Conservation (phyloP, 192 early-diverging fungal genomes). For the Coemansia sp. region DNA sequence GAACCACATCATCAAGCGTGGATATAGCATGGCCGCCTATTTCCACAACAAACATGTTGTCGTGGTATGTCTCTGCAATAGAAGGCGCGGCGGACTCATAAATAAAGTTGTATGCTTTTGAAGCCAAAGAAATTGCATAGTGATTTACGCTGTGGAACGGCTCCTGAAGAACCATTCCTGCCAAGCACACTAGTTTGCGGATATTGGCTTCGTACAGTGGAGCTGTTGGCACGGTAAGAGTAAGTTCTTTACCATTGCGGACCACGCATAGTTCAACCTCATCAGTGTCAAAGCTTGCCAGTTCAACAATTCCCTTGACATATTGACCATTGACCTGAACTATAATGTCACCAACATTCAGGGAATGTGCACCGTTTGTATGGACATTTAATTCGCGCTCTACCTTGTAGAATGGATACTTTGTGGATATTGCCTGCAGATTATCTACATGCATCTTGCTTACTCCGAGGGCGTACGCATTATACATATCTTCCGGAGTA, state of each 20-base stretch:
- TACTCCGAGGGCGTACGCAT: slow-evolving; percentile 22
- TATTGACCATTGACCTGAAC: slow-evolving; percentile 14
- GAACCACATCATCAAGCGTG: slow-evolving; percentile 28
- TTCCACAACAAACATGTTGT: slow-evolving; percentile 21
- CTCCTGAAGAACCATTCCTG: slow-evolving; percentile 30
- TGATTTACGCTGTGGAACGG: slow-evolving; percentile 17
- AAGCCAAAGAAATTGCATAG: slow-evolving; percentile 10
- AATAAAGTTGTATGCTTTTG: slow-evolving; percentile 15
- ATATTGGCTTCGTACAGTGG: slow-evolving; percentile 11
- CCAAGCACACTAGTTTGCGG: slow-evolving; percentile 25
- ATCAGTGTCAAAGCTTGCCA: slow-evolving; percentile 16
- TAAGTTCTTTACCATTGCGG: slow-evolving; percentile 16
- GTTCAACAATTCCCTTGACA: slow-evolving; percentile 17
- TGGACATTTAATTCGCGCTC: slow-evolving; percentile 7
- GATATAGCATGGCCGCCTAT: slow-evolving; percentile 12
- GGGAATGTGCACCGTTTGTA: neutral
- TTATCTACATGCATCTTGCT: slow-evolving; percentile 4
- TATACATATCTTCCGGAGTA: neutral
- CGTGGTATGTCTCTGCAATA: neutral
- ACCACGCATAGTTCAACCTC: slow-evolving; percentile 26
- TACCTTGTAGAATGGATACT: neutral
- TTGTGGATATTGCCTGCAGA: neutral
- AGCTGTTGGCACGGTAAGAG: slow-evolving; percentile 20
- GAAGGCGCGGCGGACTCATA: neutral
- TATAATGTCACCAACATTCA: slow-evolving; percentile 34